phyloP scores from a whole-genome alignment of 1,284 basidiomycete genomes.

The Marasmius tenuissimus region DNA sequence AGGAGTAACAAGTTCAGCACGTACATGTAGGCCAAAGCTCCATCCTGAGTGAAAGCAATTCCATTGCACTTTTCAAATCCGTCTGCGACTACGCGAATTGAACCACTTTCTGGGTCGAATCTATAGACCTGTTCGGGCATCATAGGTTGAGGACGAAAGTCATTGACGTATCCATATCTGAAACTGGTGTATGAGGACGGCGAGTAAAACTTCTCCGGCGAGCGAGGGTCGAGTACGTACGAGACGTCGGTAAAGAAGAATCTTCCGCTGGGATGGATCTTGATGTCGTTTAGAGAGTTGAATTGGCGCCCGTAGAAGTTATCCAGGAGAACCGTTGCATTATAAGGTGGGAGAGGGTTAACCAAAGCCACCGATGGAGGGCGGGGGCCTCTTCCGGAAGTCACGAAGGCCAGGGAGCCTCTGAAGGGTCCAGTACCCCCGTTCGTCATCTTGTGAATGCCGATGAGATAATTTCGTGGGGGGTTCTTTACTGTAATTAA shows the following conservation, averaged over 20 bases:
- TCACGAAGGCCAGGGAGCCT: constrained; percentile 62
- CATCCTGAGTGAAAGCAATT: constrained; percentile 68
- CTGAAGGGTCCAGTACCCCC: constrained; percentile 72
- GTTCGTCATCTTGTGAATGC: constrained; percentile 68
- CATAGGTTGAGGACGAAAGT: constrained; percentile 64
- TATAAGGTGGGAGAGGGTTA: constrained; percentile 62
- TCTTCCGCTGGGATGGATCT: constrained; percentile 65
- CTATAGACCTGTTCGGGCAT: constrained; percentile 76
- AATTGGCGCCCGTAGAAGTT: constrained; percentile 79
- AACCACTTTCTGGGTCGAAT: constrained; percentile 62
- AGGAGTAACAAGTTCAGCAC: constrained; percentile 22
- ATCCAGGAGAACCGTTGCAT: constrained; percentile 65
- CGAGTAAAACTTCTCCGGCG: background rate
- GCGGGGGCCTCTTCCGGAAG: constrained; percentile 62
- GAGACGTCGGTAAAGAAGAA: constrained; percentile 73
- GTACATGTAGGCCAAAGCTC: constrained; percentile 68
- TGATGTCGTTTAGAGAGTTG: constrained; percentile 80
- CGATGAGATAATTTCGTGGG: background rate
- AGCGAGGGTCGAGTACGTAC: constrained; percentile 36
- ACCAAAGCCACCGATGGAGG: constrained; percentile 68
- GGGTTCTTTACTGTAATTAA: background rate
- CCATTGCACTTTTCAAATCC: constrained; percentile 65
- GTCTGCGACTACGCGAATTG: constrained; percentile 70
- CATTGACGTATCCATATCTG: constrained; percentile 64
- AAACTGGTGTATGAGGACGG: background rate